phyloP scores from a whole-genome alignment of 208 protist genomes.

The Trypanosoma conorhini region DNA sequence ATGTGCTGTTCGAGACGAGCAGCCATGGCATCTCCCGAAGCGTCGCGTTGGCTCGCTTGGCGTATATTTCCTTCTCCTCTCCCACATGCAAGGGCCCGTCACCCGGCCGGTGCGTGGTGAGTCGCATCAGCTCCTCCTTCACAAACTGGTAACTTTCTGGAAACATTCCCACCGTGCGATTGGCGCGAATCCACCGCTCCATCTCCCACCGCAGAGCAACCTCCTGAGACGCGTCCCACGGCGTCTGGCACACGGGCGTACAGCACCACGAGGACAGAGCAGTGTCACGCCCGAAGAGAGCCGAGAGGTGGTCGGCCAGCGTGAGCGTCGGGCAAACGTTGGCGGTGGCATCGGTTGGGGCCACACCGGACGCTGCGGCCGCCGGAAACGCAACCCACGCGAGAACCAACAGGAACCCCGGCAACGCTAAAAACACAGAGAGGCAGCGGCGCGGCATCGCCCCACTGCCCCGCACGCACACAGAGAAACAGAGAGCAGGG shows the following conservation, averaged over 20 bases:
- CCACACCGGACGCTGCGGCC: neutral
- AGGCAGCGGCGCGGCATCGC: neutral
- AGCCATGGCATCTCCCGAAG: constrained; percentile 34
- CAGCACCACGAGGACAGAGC: constrained; percentile 4
- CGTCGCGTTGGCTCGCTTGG: constrained; percentile 29
- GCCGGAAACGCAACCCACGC: neutral
- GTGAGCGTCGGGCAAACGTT: constrained; percentile 2
- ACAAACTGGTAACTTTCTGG: constrained; percentile 30
- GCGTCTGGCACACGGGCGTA: constrained; percentile 5
- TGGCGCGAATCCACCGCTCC: constrained; percentile 34
- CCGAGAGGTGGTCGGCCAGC: constrained; percentile 2
- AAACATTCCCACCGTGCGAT: constrained; percentile 37
- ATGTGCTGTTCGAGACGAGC: constrained; percentile 27
- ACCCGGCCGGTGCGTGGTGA: constrained; percentile 6
- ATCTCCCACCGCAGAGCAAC: constrained; percentile 30
- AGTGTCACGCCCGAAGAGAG: constrained; percentile 16
- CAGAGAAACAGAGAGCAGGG: neutral
- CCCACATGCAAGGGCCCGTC: neutral
- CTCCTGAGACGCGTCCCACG: constrained; percentile 10
- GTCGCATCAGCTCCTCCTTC: constrained; percentile 22
- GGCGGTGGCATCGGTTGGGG: neutral
- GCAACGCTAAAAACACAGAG: neutral
- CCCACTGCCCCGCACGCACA: neutral
- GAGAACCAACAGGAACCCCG: neutral
- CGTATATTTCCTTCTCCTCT: constrained; percentile 3